Base-by-base conservation (phyloP, 2,329 filamentous ascomycete species). In the Xylariaceae sp. region DNA sequence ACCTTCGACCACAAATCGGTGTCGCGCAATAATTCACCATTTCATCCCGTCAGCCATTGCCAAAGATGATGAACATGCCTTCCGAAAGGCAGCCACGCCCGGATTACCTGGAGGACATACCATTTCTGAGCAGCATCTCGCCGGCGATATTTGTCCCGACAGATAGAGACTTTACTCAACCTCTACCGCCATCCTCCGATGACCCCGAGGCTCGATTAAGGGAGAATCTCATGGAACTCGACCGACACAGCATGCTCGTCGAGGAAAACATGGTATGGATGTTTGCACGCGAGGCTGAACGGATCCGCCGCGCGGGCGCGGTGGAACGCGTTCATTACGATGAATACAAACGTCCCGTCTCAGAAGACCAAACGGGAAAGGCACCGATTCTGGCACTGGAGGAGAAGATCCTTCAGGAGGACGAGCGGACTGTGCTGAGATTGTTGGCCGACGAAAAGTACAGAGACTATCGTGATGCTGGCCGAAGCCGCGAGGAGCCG, bases 131-230 rank as follows among this genome's bases (percentile, higher is more conserved):
- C 13, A 43, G 27, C 35, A 50, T 55, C 24, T 40, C 53, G 17
- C 53, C 53, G 7, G 36, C 50, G 14, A 53, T 55, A 13, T 57
- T 57, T 41, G 51, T 55, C 5, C 50, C 53, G 13, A 53, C 53
- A 14, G 43, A 50, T 9, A 34, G 36, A 16, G 55, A 57, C 43
- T 49, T 55, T 45, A 55, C 54, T 6, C 45, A 53, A 36, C 46
- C 55, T n/a, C 44, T 49, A n/a, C 51, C 53, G 11, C 41, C 43
- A 3, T 13, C 47, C 4, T 46, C 53, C 1, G 40, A 44, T 8
- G 47, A 56, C n/a, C 48, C 42, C 3, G 28, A 21, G 14, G 26
- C 18, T 9, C 40, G 41, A 9, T 33, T 51, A 5, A 39, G 41
- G 16, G 27, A 43, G 8, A 36, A 23, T 3, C 44, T 55, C 5